Evolutionary conservation across 176 grass and related monocot genomes (phyloP).

Genomic region (Dactylis glomerata): DNA sequence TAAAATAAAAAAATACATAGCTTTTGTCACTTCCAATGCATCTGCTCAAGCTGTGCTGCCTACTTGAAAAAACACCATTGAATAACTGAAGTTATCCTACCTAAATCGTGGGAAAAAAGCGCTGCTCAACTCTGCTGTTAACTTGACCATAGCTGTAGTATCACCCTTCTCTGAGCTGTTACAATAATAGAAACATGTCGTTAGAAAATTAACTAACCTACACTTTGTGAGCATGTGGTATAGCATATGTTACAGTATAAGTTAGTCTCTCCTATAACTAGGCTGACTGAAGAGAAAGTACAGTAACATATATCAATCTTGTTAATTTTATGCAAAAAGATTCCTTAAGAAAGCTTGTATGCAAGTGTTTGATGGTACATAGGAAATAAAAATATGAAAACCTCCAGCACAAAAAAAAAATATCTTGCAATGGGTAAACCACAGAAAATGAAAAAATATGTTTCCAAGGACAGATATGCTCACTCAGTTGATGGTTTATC

Average conservation of each 20-base stretch:
- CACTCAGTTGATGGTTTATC: conserved; percentile 31
- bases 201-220: conserved; percentile 27
- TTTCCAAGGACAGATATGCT: conserved; percentile 21
- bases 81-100: conserved; percentile 33
- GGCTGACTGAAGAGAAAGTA: not conserved
- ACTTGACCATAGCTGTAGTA: conserved; percentile 39
- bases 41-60: not conserved
- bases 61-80: not conserved
- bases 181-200: conserved; percentile 27
- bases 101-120: conserved; percentile 89
- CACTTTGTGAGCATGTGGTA: conserved; percentile 11
- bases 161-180: conserved; percentile 32
- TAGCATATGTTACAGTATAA: not conserved
- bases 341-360: not conserved
- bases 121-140: conserved; percentile 70
- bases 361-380: not conserved
- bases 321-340: not conserved
- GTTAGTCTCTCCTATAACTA: conserved; percentile 1
- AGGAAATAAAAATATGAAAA: not conserved
- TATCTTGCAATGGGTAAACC: not conserved
- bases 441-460: not conserved
- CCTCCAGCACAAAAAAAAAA: not conserved
- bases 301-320: not conserved
- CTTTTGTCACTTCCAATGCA: not conserved
- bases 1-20: conserved; percentile 13